phyloP scores from a whole-genome alignment of 2,329 filamentous ascomycete species.

The Colletotrichum lindemuthianum region DNA sequence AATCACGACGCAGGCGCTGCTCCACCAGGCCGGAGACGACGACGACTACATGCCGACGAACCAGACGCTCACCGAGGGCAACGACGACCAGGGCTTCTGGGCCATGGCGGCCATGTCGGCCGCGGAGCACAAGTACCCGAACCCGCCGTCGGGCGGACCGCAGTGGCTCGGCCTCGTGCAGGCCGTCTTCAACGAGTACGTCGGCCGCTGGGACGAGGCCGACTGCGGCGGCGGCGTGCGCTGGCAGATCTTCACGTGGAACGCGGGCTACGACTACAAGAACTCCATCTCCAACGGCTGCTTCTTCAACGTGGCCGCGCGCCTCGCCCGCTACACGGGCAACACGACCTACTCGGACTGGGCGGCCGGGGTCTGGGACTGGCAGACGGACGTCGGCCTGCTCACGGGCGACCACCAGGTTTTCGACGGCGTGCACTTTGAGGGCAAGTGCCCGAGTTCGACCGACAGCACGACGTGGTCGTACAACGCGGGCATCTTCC shows the following conservation, averaged over 20 bases:
- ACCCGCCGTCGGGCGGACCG: slow-evolving; percentile 69
- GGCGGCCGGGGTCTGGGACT: slow-evolving; percentile 77
- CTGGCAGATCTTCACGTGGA: slow-evolving; percentile 87
- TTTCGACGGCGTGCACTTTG: slow-evolving; percentile 57
- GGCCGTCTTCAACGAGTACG: slow-evolving; percentile 83
- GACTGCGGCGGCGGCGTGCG: slow-evolving; percentile 79
- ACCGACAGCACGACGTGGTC: slow-evolving; percentile 72
- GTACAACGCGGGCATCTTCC: slow-evolving; percentile 74
- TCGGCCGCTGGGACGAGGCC: slow-evolving; percentile 73
- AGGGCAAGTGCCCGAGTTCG: slow-evolving; percentile 66
- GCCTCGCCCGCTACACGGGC: slow-evolving; percentile 80
- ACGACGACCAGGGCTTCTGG: slow-evolving; percentile 87
- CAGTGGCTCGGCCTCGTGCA: slow-evolving; percentile 82
- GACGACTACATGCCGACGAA: slow-evolving; percentile 74
- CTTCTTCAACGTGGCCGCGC: slow-evolving; percentile 75
- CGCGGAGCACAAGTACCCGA: slow-evolving; percentile 78
- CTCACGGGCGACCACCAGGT: slow-evolving; percentile 65
- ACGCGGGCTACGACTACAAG: slow-evolving; percentile 76
- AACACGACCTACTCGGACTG: slow-evolving; percentile 82
- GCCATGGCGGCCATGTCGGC: slow-evolving; percentile 82
- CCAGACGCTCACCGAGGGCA: slow-evolving; percentile 70
- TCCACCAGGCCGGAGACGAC: slow-evolving; percentile 68
- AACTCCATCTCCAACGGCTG: slow-evolving; percentile 76
- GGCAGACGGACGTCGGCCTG: slow-evolving; percentile 65
- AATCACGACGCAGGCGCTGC: slow-evolving; percentile 65